Evolutionary conservation across 495 filamentous ascomycete genomes (phyloP), one percentile per base, ranked within the genome.

Genomic region (Hypoxylon perforatum): DNA sequence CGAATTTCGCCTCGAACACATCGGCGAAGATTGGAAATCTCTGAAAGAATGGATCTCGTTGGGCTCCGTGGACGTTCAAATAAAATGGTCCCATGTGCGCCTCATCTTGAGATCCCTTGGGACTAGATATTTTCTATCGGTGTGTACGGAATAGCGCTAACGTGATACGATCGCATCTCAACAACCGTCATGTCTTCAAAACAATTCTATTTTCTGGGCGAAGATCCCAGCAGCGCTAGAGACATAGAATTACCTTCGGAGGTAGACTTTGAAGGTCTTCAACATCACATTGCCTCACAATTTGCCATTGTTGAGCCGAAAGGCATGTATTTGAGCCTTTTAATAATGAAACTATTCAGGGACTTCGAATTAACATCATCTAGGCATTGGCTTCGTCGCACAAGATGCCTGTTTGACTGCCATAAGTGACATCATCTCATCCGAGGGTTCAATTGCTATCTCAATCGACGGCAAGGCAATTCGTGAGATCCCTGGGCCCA

Each of bases 141-240:
- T 28, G 25, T 28, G 25, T 28, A 28, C 25, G 25, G 25, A 28
- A 28, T 28, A 28, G 3, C 7, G 7, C 3, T 28, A 28, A 28
- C 25, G 25, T 28, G 25, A 28, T 28, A 28, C 25, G 25, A 28
- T 28, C 25, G 14, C 42, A 81, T 83, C 80, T 45, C 73, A 25
- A 69, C 63, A 14, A 74, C 77, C 35, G 63, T n/a, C 35, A 38
- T 38, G 35, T 38, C 35, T 38, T 38, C 35, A 38, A 38, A 38
- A 38, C 42, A 66, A 38, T 85, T 84, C 58, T 78, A 80, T 46
- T 74, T 84, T 17, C 57, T 81, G 23, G 82, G 84, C 23, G 76
- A 83, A 48, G 61, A 73, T 42, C 58, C 69, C 18, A 74, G 73
- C n/a, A 78, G 78, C 21, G 73, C 79, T 8, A 73, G 63, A 42